These are phyloP conservation scores for Cryphonectria carpinicola DNA, from an alignment of 2,329 filamentous ascomycete genomes.

Conservation along the genomic window DNA sequence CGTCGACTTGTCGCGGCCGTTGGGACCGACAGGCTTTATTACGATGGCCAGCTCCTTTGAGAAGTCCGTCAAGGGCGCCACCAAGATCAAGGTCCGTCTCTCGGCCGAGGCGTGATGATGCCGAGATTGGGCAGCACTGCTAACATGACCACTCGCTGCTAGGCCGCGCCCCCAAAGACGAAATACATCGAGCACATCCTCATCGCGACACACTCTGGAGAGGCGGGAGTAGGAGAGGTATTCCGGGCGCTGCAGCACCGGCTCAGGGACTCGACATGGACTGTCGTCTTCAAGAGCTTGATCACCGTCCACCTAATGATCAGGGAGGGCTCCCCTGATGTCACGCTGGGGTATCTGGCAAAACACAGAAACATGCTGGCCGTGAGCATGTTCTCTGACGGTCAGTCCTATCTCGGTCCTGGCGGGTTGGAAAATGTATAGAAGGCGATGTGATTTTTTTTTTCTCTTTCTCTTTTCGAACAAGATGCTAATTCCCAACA, in stretches of 20 bases:
- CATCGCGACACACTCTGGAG: slow-evolving; percentile 90
- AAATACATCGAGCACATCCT: slow-evolving; percentile 99
- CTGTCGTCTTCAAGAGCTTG: slow-evolving; percentile 97
- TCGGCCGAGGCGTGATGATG: neutral
- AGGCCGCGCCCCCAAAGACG: slow-evolving; percentile 95
- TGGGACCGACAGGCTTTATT: slow-evolving; percentile 1
- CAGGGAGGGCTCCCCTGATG: slow-evolving; percentile 87
- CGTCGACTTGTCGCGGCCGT: neutral
- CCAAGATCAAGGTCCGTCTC: slow-evolving; percentile 84
- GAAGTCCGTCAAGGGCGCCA: slow-evolving; percentile 98
- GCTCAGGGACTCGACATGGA: slow-evolving; percentile 96
- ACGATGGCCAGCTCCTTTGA: slow-evolving; percentile 88
- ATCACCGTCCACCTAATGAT: slow-evolving; percentile 98
- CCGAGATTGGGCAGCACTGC: slow-evolving; percentile 27
- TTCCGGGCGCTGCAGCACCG: slow-evolving; percentile 90
- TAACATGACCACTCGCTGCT: slow-evolving; percentile 28
- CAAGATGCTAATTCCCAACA: slow-evolving; percentile 31
- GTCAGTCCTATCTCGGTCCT: slow-evolving; percentile 54
- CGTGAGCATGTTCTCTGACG: slow-evolving; percentile 90
- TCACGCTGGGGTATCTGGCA: slow-evolving; percentile 82
- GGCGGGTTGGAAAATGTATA: neutral
- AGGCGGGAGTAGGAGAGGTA: slow-evolving; percentile 92
- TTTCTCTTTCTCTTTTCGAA: neutral
- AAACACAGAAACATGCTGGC: slow-evolving; percentile 82
- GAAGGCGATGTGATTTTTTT: too few relatives aligned